Base-by-base conservation (phyloP, 2,329 filamentous ascomycete genomes). In the Aphanocladium album region DNA sequence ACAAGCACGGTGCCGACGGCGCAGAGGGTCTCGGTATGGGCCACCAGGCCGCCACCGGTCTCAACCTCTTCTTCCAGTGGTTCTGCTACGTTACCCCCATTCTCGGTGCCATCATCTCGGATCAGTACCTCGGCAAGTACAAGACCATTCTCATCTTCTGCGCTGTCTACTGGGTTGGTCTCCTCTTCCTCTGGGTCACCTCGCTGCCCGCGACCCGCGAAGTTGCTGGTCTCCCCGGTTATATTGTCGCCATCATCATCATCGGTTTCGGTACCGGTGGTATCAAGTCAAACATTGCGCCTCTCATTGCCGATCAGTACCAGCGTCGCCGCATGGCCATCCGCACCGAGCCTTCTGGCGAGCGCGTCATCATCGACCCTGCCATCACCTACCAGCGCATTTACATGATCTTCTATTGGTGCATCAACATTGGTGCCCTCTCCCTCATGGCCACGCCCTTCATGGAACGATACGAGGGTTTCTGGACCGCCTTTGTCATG, bases 371-470 rank as follows among this genome's bases (percentile, higher is more conserved):
- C 64, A 81, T 89, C 27, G 87, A 90, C 66, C 86, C 87, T 0
- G 78, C 82, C 43, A 77, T 89, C 59, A 90, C 88, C 1, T 82
- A 87, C 63, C 83, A 87, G 67, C 80, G 85, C 52, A 85, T 90
- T 63, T 90, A 89, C 77, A 89, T 86, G 85, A 82, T 90, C 69
- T 90, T 90, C 76, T 90, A 90, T 74, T 80, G 81, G 71, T 88
- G 84, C 73, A 90, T 91, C 69, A 91, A 91, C 72, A 66, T 91
- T 17, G 89, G 88, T n/a, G 83, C 86, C 1, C 77, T 92, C 7
- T 89, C 84, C 0, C 77, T 84, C 58, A 80, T 91, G 65, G 85
- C 83, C 7, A 90, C 86, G 0, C 84, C 84, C 1, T 86, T 85
- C 69, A 81, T 90, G 76, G 89, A 92, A 71, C 76, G 82, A 61